Evolutionary conservation across 2,329 filamentous ascomycete species (phyloP).

Genomic region (Hymenoscyphus linearis): DNA sequence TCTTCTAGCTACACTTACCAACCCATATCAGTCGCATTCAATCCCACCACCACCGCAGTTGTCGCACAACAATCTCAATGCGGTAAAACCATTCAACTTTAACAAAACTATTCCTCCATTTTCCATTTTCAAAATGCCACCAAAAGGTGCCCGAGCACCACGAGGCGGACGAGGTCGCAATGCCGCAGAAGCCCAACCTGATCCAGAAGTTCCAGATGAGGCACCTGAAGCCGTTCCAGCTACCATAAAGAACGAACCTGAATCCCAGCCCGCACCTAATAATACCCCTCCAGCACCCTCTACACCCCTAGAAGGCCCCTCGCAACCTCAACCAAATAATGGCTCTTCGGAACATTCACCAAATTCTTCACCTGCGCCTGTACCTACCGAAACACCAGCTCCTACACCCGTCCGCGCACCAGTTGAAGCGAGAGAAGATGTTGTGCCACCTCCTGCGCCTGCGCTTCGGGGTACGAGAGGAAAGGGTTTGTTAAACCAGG

Average conservation of each 20-base stretch:
- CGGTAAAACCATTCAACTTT: background rate
- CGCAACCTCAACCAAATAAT: conserved; percentile 12
- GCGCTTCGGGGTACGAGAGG: conserved; percentile 16
- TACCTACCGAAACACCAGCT: conserved; percentile 29
- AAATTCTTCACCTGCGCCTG: conserved; percentile 26
- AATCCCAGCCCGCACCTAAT: conserved; percentile 9
- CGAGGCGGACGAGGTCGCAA: conserved; percentile 13
- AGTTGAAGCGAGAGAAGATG: background rate
- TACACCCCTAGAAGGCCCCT: conserved; percentile 11
- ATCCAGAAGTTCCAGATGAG: background rate
- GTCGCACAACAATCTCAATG: conserved; percentile 3
- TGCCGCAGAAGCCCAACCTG: conserved; percentile 10
- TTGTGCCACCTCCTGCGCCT: conserved; percentile 1
- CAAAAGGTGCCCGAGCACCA: conserved; percentile 20
- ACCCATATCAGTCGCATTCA: background rate
- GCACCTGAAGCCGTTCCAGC: conserved; percentile 10
- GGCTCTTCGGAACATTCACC: conserved; percentile 20
- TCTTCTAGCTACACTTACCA: background rate
- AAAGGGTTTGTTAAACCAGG: conserved; percentile 10
- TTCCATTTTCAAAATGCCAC: conserved; percentile 22
- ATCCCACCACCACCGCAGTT: background rate
- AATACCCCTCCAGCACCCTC: background rate
- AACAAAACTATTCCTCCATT: background rate
- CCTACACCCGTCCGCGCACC: conserved; percentile 24
- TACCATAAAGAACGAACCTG: background rate